Percentiles rank a stretch among this genome's conserved stretches.
phyloP scores from a whole-genome alignment of 805 yeast species.

The Zygoascus biomembranicola region DNA sequence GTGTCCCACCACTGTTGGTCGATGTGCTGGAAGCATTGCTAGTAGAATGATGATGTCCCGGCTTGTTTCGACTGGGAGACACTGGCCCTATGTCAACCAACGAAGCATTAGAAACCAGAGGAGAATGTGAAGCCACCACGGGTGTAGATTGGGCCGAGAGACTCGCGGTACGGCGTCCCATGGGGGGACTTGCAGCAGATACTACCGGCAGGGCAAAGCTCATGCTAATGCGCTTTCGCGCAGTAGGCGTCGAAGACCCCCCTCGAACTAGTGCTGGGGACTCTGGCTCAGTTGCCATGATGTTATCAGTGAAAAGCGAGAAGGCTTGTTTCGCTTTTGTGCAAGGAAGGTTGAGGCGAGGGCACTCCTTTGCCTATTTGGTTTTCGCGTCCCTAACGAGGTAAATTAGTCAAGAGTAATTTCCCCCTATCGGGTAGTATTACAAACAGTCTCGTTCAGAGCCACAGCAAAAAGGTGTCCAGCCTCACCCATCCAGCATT shows the following conservation, averaged over 20 bases:
- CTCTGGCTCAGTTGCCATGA: neutral
- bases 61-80: neutral
- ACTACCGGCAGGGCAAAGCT: constrained; percentile 2
- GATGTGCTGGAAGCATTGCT: neutral
- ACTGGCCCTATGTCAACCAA: neutral
- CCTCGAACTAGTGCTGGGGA: neutral
- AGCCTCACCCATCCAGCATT: too few relatives aligned
- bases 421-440: too few relatives aligned
- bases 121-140: neutral
- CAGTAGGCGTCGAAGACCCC: neutral
- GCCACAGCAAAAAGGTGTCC: too few relatives aligned
- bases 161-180: neutral
- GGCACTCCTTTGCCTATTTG: too few relatives aligned
- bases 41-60: neutral
- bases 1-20: neutral
- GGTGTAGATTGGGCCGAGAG: neutral
- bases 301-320: too few relatives aligned
- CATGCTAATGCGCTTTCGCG: constrained; percentile 1
- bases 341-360: too few relatives aligned
- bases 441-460: too few relatives aligned
- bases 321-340: too few relatives aligned
- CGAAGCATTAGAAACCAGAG: neutral
- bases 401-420: too few relatives aligned
- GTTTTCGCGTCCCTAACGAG: too few relatives aligned
- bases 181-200: neutral